Evolutionary conservation across 1,284 basidiomycete genomes (phyloP).

Genomic region (Inonotus hispidus): DNA sequence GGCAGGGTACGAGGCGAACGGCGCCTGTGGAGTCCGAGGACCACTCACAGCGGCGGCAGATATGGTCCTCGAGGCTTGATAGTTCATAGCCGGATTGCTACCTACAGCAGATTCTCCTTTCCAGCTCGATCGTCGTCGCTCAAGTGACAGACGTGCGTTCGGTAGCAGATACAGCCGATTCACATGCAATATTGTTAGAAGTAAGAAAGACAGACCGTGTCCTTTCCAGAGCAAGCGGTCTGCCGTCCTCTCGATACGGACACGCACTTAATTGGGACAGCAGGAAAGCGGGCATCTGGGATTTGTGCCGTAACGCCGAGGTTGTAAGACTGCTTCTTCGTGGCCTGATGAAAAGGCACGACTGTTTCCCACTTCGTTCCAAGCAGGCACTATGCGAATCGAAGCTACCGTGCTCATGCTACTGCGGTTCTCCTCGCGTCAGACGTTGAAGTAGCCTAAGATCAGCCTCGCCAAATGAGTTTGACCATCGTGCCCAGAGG

Average conservation of each 20-base stretch:
- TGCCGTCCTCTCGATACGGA: background rate
- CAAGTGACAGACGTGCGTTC: too few species aligned
- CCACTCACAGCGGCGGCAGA: background rate
- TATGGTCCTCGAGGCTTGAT: background rate
- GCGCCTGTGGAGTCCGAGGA: background rate
- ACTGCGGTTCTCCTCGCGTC: background rate
- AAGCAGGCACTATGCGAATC: background rate
- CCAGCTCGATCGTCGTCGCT: background rate
- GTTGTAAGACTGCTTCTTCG: background rate
- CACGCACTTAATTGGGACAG: background rate
- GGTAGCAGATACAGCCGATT: too few species aligned
- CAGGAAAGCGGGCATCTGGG: background rate
- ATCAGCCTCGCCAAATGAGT: background rate
- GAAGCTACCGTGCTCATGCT: background rate
- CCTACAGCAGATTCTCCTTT: background rate
- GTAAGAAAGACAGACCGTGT: too few species aligned
- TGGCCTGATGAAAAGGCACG: background rate
- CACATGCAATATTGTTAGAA: too few species aligned
- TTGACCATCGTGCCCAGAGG: background rate
- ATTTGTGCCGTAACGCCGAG: background rate
- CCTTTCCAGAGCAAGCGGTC: too few species aligned
- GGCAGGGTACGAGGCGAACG: background rate
- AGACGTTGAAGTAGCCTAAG: background rate
- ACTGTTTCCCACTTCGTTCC: background rate
- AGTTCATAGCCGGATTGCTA: background rate